Percentiles rank a stretch among this genome's conserved stretches.
These are phyloP conservation scores for Capsella rubella DNA, from an alignment of 441 rosid genomes.

Conservation along the genomic window DNA sequence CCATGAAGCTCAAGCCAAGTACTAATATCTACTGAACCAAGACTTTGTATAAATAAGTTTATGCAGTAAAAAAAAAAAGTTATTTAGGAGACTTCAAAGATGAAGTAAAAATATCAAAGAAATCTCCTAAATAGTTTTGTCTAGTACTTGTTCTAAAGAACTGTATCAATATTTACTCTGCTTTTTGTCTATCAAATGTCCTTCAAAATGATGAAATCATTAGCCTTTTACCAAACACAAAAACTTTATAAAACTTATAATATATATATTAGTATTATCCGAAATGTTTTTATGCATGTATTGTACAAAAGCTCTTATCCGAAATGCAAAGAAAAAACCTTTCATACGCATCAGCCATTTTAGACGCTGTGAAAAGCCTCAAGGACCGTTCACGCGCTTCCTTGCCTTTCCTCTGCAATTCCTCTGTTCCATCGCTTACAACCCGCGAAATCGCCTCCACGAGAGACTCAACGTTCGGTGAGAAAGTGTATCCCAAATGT, in stretches of 20 bases:
- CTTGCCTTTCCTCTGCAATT: constrained; percentile 69
- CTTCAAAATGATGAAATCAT: constrained; percentile 13
- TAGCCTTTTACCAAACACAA: constrained; percentile 11
- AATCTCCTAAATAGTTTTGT: constrained; percentile 32
- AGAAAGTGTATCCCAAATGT: constrained; percentile 73
- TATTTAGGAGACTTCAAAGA: constrained; percentile 24
- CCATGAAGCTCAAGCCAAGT: constrained; percentile 34
- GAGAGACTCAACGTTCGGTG: constrained; percentile 71
- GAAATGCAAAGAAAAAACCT: constrained; percentile 83
- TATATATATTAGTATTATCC: not conserved
- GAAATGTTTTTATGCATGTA: constrained; percentile 8
- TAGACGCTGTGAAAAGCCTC: constrained; percentile 77
- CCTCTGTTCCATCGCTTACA: constrained; percentile 64
- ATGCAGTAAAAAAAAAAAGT: not conserved
- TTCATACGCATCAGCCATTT: constrained; percentile 89
- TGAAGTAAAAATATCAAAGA: constrained; percentile 12
- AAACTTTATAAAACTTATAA: not conserved
- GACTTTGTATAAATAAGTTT: constrained; percentile 35
- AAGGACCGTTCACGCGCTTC: constrained; percentile 65
- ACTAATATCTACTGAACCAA: constrained; percentile 34
- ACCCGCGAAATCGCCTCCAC: constrained; percentile 57
- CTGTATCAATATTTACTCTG: constrained; percentile 31
- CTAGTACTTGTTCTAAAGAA: constrained; percentile 33
- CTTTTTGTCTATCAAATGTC: not conserved
- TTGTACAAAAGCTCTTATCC: constrained; percentile 41